Evolutionary conservation across 2,329 filamentous ascomycete genomes (phyloP), one percentile per base, ranked within the genome.

Genomic region (Ophiostoma ulmi): DNA sequence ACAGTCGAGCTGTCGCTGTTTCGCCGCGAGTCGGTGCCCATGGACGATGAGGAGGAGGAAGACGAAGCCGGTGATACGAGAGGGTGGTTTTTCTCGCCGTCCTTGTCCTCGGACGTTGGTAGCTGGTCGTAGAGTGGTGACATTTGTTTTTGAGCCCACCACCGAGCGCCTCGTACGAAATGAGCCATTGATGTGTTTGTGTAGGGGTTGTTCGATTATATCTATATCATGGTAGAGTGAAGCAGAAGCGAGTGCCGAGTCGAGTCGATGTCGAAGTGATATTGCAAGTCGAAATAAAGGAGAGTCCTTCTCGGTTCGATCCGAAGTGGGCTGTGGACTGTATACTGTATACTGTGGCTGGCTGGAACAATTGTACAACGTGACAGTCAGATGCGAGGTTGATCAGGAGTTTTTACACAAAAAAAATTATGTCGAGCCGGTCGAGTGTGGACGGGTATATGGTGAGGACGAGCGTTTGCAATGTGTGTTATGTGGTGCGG

Each of bases 161-260:
- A 20, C 63, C 63, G 63, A 0, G 63, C 63, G 63, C 63, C 36
- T 8, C 36, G 63, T 20, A 65, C 63, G 36, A 65, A 22, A 7
- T 65, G 63, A 65, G 63, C 63, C 63, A 65, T 65, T 35, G 20
- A 8, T n/a, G 63, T 65, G 63, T 3, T n/a, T 61, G 17, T n/a
- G 26, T 63, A 31, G 58, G 5, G 13, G 58, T n/a, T 63, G 1
- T 8, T 31, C 8, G n/a, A 5, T n/a, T 14, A 31, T n/a, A 22
- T 22, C n/a, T 61, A 31, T 61, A 26, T 22, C n/a, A 26, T 61
- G 55, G 20, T 58, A 61, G 31, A 31, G 31, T 26, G 22, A 7
- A 20, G 55, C 7, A 14, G 44, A 48, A 48, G 17, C 41, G 41
- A 48, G 44, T 48, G 17, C n/a, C 6, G n/a, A 4, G 44, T 17